Evolutionary conservation across 805 yeast species (phyloP), one percentile per base, ranked within the genome.

Genomic region (Yueomyces sp.): DNA sequence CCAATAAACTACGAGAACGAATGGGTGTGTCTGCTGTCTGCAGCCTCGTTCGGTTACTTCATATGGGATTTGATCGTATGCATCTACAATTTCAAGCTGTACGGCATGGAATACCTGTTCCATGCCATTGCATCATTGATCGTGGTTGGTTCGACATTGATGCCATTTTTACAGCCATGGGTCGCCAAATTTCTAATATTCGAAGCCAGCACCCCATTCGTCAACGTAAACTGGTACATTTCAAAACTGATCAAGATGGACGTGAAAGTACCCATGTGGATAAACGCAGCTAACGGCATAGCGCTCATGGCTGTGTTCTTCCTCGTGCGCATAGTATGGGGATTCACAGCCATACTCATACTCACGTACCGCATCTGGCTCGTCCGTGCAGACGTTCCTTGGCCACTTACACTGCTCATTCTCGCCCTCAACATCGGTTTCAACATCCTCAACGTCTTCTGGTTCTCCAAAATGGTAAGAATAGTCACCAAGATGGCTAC

Each of bases 181-280:
- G 73, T 84, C 29, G 90, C 95, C 1, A 77, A 80, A 26, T 92
- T 88, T 59, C 69, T 92, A 53, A 59, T 84, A 41, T 92, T 83
- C 62, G 98, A 92, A 64, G 72, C 84, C 37, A 81, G 94, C 40
- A 85, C 96, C 2, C 97, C 97, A 6, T 92, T 92, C 64, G 95
- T 92, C 48, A 94, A 92, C 63, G 60, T 85, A 57, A 85, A 92
- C 62, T 92, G 96, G 96, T 88, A 81, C 62, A 79, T 86, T 33
- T 72, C 82, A 32, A 80, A 84, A 53, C 67, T 87, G 19, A 92
- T 95, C 1, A 70, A 70, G 1, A 84, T 82, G 3, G 62, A 76
- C 3, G 37, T 51, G 26, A 45, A 26, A 2, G 46, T 51, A 45
- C 77, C 82, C 37, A 69, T 68, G 27, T 68, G 55, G 47, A 45